Evolutionary conservation across 495 filamentous ascomycete species (phyloP).

Genomic region (Podospora sp.): DNA sequence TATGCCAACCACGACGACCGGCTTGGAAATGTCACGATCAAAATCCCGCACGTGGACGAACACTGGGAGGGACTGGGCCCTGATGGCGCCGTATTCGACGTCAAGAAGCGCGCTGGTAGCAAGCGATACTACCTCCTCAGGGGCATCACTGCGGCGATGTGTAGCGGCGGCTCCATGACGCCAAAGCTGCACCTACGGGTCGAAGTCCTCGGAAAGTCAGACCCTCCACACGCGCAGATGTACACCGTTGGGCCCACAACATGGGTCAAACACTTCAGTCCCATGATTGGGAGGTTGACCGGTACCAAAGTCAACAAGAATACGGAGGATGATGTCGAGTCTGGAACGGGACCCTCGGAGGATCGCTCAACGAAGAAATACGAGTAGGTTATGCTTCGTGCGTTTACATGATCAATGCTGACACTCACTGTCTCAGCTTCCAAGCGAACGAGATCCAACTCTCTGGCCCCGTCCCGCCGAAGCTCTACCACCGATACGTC

Average conservation of each 20-base stretch:
- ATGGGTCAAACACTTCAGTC: conserved; percentile 85
- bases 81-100: conserved; percentile 58
- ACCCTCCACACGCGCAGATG: conserved; percentile 71
- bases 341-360: conserved; percentile 25
- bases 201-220: conserved; percentile 73
- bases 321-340: conserved; percentile 41
- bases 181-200: conserved; percentile 66
- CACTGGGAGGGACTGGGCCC: conserved; percentile 69
- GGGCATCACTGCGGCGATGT: conserved; percentile 58
- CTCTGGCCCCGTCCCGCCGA: conserved; percentile 73
- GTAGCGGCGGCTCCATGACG: conserved; percentile 56
- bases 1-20: conserved; percentile 83
- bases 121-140: conserved; percentile 79
- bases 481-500: conserved; percentile 86
- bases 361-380: conserved; percentile 65
- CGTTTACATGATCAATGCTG: conserved; percentile 1
- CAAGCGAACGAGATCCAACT: conserved; percentile 93
- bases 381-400: conserved; percentile 56
- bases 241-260: conserved; percentile 76
- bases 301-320: conserved; percentile 68
- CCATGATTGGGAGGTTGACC: conserved; percentile 80
- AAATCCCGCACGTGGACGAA: conserved; percentile 58
- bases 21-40: conserved; percentile 77
- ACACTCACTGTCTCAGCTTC: conserved; percentile 58
- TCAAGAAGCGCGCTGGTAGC: conserved; percentile 82